Base-by-base conservation (phyloP, 192 early-diverging fungal genomes). In the Phlyctochytrium arcticum region DNA sequence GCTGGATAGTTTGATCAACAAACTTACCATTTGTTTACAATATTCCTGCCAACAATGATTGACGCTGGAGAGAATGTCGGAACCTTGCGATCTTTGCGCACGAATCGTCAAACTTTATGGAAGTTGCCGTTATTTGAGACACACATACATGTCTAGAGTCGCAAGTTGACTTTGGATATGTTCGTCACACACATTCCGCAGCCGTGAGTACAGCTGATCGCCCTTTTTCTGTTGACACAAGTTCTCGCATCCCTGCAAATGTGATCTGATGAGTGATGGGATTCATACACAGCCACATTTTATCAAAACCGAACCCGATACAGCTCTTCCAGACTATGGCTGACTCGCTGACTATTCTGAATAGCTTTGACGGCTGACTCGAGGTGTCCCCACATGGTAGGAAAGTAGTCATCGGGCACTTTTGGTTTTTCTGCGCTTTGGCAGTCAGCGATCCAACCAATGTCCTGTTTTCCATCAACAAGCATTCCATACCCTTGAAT, bases 261-360 rank as follows among this genome's bases (percentile, higher is more conserved):
- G 57, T 49, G 17, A 46, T 46, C 15, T 63, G 17, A 44, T 44
- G 15, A 44, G 42, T 44, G 15, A 10, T 44, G 42, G 21, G 15
- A 2, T 44, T 2, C 21, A 21, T 49, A 71, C 60, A 27, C 57
- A 46, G 44, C 27, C 50, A 15, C 71, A 61, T 34, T n/a, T n/a
- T n/a, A n/a, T 36, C 30, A 32, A 33, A 55, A 24, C 7, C 29
- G 21, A 23, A 65, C 88, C 51, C 85, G 85, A 73, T 94, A 94
- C n/a, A 92, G 81, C 65, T 89, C 88, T 48, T 94, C 92, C 10
- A 91, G 75, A 27, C 88, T 87, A 58, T 89, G 87, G 4, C 78
- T 57, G 1, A 88, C 82, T 7, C 84, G 82, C 56, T 75, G 64
- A 47, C 75, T 78, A 31, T 74, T 61, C 26, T 90, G 87, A 31